Percentiles rank a stretch among this genome's conserved stretches.
phyloP scores from a whole-genome alignment of 2,329 filamentous ascomycete genomes.

The Calonectria honghensis region DNA sequence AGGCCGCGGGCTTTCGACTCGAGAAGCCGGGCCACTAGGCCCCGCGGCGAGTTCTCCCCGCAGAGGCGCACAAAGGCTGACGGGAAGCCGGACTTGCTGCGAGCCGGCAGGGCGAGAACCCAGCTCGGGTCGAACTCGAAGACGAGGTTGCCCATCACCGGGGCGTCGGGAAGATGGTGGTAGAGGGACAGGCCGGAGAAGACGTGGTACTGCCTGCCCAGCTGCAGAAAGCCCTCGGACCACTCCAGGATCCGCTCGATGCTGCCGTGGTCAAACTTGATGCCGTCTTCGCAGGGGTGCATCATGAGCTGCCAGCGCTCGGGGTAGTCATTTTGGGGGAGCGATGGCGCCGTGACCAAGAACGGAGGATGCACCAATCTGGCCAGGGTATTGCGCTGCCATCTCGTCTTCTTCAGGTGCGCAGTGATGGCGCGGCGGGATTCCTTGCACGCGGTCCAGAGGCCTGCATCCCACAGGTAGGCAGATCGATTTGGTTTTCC shows the following conservation, averaged over 20 bases:
- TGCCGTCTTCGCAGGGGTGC: background rate
- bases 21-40: background rate
- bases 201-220: background rate
- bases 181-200: background rate
- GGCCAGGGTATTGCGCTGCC: background rate
- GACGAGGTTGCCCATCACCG: background rate
- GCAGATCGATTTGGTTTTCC: slow-evolving; percentile 11
- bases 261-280: background rate
- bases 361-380: background rate
- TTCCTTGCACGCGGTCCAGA: slow-evolving; percentile 25
- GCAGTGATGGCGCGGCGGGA: slow-evolving; percentile 1
- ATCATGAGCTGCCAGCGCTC: slow-evolving; percentile 14
- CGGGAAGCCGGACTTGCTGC: background rate
- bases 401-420: background rate
- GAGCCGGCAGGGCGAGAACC: background rate
- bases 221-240: background rate
- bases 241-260: background rate
- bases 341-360: background rate
- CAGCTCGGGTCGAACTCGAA: slow-evolving; percentile 20
- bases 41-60: background rate
- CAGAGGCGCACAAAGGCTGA: background rate
- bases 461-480: slow-evolving; percentile 20
- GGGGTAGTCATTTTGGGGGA: background rate
- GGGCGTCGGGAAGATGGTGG: background rate
- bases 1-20: too few relatives aligned